These are phyloP conservation scores for Benincasa hispida DNA, from an alignment of 306 rosid genomes.

Conservation along the genomic window DNA sequence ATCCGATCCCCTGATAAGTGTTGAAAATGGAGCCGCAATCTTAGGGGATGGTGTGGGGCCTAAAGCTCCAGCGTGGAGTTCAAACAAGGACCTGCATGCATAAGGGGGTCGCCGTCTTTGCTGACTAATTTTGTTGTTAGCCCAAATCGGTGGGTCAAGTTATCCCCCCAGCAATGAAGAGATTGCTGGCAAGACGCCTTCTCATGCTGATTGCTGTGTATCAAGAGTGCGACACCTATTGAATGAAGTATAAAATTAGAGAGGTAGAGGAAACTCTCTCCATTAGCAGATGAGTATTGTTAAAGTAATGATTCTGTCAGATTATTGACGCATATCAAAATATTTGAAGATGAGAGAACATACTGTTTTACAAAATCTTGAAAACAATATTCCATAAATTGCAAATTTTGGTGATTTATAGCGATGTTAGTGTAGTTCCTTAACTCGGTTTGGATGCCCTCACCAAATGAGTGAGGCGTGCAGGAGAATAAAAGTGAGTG, in stretches of 20 bases:
- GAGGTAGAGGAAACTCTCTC: constrained; percentile 7
- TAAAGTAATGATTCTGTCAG: constrained; percentile 1
- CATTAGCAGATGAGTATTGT: constrained; percentile 2
- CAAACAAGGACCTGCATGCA: constrained; percentile 51
- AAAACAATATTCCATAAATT: not conserved
- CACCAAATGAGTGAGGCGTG: not conserved
- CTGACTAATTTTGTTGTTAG: not conserved
- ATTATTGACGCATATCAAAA: not conserved
- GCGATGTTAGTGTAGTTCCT: not conserved
- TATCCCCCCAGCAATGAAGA: constrained; percentile 30
- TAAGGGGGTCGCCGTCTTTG: not conserved
- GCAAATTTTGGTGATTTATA: constrained; percentile 6
- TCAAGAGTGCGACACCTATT: constrained; percentile 2
- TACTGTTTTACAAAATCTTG: constrained; percentile 1
- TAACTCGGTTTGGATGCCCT: not conserved
- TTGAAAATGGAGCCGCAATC: constrained; percentile 37
- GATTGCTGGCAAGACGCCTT: constrained; percentile 32
- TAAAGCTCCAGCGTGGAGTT: constrained; percentile 39
- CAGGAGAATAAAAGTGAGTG: not conserved
- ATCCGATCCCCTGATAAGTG: constrained; percentile 46
- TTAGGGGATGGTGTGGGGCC: constrained; percentile 23
- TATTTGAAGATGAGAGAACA: not conserved
- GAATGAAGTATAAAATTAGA: not conserved
- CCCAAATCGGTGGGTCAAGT: constrained; percentile 2
- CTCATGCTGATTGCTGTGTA: constrained; percentile 1